Conservation (phyloP, 140 eudicot species). For the Oenanthe javanica region DNA sequence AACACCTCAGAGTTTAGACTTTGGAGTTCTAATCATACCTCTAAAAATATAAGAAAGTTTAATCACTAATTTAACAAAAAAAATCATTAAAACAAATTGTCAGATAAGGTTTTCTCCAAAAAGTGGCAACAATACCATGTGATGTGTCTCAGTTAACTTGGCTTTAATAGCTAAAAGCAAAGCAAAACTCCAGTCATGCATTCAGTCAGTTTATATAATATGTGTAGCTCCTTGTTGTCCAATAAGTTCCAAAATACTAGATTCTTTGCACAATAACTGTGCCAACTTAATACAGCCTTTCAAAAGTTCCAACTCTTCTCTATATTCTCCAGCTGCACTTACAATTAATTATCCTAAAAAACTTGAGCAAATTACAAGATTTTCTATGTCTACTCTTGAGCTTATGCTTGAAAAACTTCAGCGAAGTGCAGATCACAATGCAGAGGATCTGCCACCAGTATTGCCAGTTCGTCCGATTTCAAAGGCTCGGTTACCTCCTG, state of each 20-base stretch:
- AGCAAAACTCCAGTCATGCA: not conserved
- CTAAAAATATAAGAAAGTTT: not conserved
- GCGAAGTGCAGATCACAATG: slow-evolving; percentile 31
- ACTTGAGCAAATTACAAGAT: not conserved
- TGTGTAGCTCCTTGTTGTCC: slow-evolving; percentile 12
- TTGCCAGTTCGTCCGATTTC: slow-evolving; percentile 60
- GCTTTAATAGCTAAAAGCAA: slow-evolving; percentile 16
- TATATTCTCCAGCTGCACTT: not conserved
- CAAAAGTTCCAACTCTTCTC: not conserved
- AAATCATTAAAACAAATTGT: not conserved
- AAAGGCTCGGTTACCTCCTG: slow-evolving; percentile 51
- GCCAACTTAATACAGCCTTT: slow-evolving; percentile 11
- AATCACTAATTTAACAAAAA: not conserved
- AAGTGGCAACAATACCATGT: slow-evolving; percentile 11
- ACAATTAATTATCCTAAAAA: not conserved
- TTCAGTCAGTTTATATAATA: not conserved
- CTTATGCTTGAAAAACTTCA: slow-evolving; percentile 62
- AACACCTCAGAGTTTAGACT: not conserved
- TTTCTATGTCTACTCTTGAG: slow-evolving; percentile 47
- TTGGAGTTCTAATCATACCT: not conserved
- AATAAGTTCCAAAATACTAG: slow-evolving; percentile 40
- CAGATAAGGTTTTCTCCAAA: not conserved
- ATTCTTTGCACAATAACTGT: slow-evolving; percentile 17
- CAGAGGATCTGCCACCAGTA: slow-evolving; percentile 40
- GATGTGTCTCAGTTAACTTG: slow-evolving; percentile 6